Conservation (phyloP, 805 yeast species). For the Maudiozyma saulgeensis region DNA sequence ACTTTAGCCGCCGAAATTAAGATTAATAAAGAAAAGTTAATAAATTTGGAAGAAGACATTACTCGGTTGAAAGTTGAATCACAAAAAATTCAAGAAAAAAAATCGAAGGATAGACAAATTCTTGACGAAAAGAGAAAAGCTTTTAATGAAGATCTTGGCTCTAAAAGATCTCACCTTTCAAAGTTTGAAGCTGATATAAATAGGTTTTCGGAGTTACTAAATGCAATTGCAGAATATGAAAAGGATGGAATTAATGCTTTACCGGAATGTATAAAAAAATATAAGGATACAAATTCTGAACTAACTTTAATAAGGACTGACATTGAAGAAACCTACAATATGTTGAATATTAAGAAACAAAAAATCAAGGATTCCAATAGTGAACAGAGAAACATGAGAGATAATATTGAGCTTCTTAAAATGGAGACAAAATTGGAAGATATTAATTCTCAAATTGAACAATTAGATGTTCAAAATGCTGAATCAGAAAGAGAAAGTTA, state of each 20-base stretch:
- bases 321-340: conserved; percentile 12
- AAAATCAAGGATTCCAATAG: conserved; percentile 47
- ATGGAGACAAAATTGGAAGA: conserved; percentile 32
- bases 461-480: conserved; percentile 48
- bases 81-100: not conserved
- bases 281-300: conserved; percentile 13
- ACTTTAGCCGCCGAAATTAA: not conserved
- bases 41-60: conserved; percentile 7
- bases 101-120: not conserved
- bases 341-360: conserved; percentile 17
- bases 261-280: conserved; percentile 14
- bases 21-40: conserved; percentile 8
- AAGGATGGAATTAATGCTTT: conserved; percentile 6
- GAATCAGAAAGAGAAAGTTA: conserved; percentile 51
- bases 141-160: conserved; percentile 1
- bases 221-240: conserved; percentile 9
- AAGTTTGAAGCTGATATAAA: not conserved
- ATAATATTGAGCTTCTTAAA: conserved; percentile 51
- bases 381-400: conserved; percentile 52
- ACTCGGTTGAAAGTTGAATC: not conserved
- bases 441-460: conserved; percentile 33
- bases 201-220: not conserved
- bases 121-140: not conserved
- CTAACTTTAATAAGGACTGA: conserved; percentile 12
- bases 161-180: not conserved